Percentiles rank a stretch among this genome's conserved stretches.
These are phyloP conservation scores for Pyrenophora tritici-repentis DNA, from an alignment of 2,329 filamentous ascomycete genomes.

Conservation along the genomic window DNA sequence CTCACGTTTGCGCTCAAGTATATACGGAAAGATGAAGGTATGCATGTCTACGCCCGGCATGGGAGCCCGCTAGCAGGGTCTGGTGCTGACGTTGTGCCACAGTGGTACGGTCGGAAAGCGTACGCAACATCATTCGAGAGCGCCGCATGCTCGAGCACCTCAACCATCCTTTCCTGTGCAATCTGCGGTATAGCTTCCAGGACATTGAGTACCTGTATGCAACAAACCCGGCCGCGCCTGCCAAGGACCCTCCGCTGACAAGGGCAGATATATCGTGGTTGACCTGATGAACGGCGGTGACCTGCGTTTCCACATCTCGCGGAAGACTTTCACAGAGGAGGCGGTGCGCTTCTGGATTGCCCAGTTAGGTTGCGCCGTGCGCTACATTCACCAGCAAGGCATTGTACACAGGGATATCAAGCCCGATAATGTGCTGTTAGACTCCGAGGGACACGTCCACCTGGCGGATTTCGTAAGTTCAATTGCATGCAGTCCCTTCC, in stretches of 20 bases:
- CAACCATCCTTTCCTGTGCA: conserved; percentile 97
- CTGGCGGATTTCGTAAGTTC: conserved; percentile 89
- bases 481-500: not conserved
- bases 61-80: conserved; percentile 11
- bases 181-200: conserved; percentile 97
- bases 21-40: conserved; percentile 97
- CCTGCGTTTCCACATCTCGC: conserved; percentile 93
- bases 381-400: conserved; percentile 53
- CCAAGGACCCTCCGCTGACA: conserved; percentile 17
- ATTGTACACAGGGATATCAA: conserved; percentile 52
- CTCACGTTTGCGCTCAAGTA: conserved; percentile 97
- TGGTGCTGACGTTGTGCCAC: conserved; percentile 40
- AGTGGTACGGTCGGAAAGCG: conserved; percentile 97
- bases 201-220: conserved; percentile 97
- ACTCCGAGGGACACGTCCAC: conserved; percentile 74
- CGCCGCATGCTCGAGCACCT: conserved; percentile 97
- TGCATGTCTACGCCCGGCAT: conserved; percentile 37
- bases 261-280: conserved; percentile 79
- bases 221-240: too few species aligned
- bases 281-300: conserved; percentile 98
- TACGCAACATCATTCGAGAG: conserved; percentile 97
- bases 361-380: conserved; percentile 86
- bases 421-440: conserved; percentile 50
- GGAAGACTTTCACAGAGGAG: conserved; percentile 97
- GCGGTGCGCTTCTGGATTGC: conserved; percentile 97